These are phyloP conservation scores for Lasiodiplodia theobromae DNA, from an alignment of 2,329 filamentous ascomycete species.

Conservation along the genomic window DNA sequence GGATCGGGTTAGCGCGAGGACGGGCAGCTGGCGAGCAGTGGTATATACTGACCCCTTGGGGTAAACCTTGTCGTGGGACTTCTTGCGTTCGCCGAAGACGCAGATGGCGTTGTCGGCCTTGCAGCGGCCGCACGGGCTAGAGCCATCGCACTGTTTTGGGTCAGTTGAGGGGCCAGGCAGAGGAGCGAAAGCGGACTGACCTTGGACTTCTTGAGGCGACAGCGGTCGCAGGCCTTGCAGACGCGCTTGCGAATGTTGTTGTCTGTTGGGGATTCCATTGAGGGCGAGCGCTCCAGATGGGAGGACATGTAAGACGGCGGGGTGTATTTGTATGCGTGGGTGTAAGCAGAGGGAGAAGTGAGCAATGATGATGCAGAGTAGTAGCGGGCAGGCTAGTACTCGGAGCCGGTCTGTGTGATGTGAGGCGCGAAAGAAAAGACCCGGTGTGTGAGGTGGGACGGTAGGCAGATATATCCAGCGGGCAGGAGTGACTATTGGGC, in stretches of 20 bases:
- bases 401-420: slow-evolving; percentile 13
- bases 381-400: slow-evolving; percentile 45
- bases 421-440: slow-evolving; percentile 4
- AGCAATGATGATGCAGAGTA: slow-evolving; percentile 17
- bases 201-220: slow-evolving; percentile 72
- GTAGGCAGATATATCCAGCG: slow-evolving; percentile 28
- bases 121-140: slow-evolving; percentile 67
- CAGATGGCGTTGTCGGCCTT: slow-evolving; percentile 70
- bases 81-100: slow-evolving; percentile 70
- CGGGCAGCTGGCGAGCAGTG: slow-evolving; percentile 31
- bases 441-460: slow-evolving; percentile 26
- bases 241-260: slow-evolving; percentile 65
- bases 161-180: slow-evolving; percentile 31
- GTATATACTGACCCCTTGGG: slow-evolving; percentile 69
- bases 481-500: slow-evolving; percentile 28
- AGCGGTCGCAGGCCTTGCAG: slow-evolving; percentile 72
- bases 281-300: slow-evolving; percentile 40
- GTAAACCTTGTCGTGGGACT: slow-evolving; percentile 71
- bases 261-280: slow-evolving; percentile 49
- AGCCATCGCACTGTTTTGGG: slow-evolving; percentile 63
- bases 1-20: not conserved
- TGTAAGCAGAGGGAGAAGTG: not conserved
- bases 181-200: slow-evolving; percentile 44
- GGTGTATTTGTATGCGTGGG: not conserved
- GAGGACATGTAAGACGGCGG: slow-evolving; percentile 21